phyloP scores from a whole-genome alignment of 768 basidiomycete species.

The Mycena amicta region DNA sequence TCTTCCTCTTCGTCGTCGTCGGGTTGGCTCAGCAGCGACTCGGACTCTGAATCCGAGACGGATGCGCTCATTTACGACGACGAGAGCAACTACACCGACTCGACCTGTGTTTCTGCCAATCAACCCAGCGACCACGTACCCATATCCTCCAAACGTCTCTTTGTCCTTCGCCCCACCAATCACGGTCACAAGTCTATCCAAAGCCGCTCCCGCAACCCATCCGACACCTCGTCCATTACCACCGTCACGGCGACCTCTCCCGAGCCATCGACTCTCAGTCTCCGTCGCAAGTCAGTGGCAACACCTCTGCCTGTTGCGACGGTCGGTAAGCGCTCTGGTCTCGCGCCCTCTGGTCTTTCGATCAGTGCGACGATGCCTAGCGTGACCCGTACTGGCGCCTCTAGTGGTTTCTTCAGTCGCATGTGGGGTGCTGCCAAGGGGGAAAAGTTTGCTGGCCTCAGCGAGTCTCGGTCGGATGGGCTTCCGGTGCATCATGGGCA shows the following conservation, averaged over 20 bases:
- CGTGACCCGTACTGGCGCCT: constrained; percentile 31
- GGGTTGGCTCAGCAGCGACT: constrained; percentile 53
- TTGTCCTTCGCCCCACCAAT: constrained; percentile 49
- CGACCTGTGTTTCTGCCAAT: constrained; percentile 26
- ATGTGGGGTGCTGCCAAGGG: constrained; percentile 72
- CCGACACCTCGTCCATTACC: constrained; percentile 54
- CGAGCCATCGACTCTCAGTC: constrained; percentile 6
- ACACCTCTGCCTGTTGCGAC: constrained; percentile 25
- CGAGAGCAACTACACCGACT: constrained; percentile 21
- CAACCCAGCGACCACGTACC: constrained; percentile 17
- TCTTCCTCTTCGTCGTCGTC: constrained; percentile 53
- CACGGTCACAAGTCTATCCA: constrained; percentile 39
- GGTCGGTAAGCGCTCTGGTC: constrained; percentile 17
- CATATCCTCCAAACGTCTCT: constrained; percentile 40
- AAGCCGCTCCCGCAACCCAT: constrained; percentile 43
- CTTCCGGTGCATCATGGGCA: constrained; percentile 13
- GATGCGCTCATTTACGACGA: constrained; percentile 38
- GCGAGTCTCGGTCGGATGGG: constrained; percentile 21
- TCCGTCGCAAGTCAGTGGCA: constrained; percentile 20
- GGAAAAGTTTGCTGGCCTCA: constrained; percentile 21
- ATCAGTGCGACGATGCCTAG: constrained; percentile 43
- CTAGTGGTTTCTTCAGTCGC: constrained; percentile 64
- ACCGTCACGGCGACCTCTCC: constrained; percentile 43
- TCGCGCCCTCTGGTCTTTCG: constrained; percentile 11
- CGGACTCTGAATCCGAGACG: constrained; percentile 46